Conservation (phyloP, 2,329 filamentous ascomycete genomes). For the Monilinia polystroma region DNA sequence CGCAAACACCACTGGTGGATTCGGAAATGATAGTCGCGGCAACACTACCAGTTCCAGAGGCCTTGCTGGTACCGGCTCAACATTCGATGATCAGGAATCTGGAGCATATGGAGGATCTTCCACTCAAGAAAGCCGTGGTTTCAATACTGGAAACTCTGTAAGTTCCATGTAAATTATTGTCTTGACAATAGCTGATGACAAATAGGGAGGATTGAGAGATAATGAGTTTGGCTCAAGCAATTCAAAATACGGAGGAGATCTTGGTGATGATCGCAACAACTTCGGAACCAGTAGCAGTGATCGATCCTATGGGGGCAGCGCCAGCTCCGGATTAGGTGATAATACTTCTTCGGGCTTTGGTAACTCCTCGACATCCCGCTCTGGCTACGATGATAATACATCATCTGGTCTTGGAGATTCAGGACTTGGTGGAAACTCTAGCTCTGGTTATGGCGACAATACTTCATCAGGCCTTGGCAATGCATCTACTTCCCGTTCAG, state of each 20-base stretch:
- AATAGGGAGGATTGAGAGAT: constrained; percentile 32
- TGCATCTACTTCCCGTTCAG: not conserved
- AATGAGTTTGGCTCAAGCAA: constrained; percentile 25
- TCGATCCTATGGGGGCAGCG: constrained; percentile 20
- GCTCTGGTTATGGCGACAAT: constrained; percentile 2
- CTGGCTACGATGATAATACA: constrained; percentile 16
- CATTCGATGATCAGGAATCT: constrained; percentile 20
- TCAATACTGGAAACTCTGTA: constrained; percentile 32
- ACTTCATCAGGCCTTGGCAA: not conserved
- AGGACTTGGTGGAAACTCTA: not conserved
- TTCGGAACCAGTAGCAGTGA: constrained; percentile 20
- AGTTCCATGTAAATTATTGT: constrained; percentile 19
- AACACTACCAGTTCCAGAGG: constrained; percentile 10
- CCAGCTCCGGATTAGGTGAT: constrained; percentile 29
- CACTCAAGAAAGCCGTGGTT: constrained; percentile 20
- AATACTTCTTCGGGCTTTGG: constrained; percentile 1
- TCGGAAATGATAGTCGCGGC: constrained; percentile 6
- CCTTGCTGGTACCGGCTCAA: constrained; percentile 12
- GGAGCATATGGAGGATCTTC: constrained; percentile 19
- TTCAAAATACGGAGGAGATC: constrained; percentile 14
- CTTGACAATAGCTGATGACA: constrained; percentile 28
- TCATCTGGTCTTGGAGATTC: constrained; percentile 20
- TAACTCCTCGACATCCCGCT: constrained; percentile 28
- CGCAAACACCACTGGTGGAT: constrained; percentile 4
- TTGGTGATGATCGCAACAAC: constrained; percentile 15